Conservation (phyloP, 345 rosid genomes). For the Populus nigra region DNA sequence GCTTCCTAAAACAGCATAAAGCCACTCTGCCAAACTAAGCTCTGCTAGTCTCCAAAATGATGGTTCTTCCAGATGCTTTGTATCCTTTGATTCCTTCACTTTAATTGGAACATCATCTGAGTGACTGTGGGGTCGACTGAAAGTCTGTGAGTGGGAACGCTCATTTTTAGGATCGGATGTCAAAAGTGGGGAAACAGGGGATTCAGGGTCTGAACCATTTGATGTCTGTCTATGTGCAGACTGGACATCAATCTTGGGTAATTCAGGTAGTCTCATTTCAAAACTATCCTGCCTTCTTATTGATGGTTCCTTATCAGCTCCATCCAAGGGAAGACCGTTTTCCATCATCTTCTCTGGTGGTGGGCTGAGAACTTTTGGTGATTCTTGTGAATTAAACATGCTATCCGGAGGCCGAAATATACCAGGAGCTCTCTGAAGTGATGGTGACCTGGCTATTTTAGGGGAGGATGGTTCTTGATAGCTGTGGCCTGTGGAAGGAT, state of each 20-base stretch:
- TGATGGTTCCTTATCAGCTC: conserved; percentile 73
- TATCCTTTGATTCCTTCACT: conserved; percentile 49
- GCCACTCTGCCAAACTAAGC: conserved; percentile 98
- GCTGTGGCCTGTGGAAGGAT: conserved; percentile 79
- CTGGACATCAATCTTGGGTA: conserved; percentile 89
- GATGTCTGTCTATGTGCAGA: conserved; percentile 56
- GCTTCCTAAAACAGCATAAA: conserved; percentile 95
- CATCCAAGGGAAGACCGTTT: conserved; percentile 65
- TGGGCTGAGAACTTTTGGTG: conserved; percentile 66
- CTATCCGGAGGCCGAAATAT: conserved; percentile 56
- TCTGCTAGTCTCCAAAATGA: conserved; percentile 89
- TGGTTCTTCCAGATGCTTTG: conserved; percentile 57
- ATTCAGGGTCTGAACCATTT: conserved; percentile 95
- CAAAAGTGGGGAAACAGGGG: conserved; percentile 95
- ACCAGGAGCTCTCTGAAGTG: conserved; percentile 81
- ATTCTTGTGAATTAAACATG: conserved; percentile 58
- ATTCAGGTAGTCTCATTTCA: conserved; percentile 87
- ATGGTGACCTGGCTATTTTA: conserved; percentile 80
- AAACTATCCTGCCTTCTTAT: conserved; percentile 97
- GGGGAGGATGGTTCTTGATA: conserved; percentile 91
- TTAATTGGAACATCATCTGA: conserved; percentile 62
- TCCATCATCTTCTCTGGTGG: conserved; percentile 74
- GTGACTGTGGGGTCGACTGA: conserved; percentile 86
- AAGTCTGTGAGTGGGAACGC: conserved; percentile 96
- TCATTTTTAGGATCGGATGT: conserved; percentile 92